These are phyloP conservation scores for Chaetomiaceae sp. DNA, from an alignment of 2,329 filamentous ascomycete genomes.

Conservation along the genomic window DNA sequence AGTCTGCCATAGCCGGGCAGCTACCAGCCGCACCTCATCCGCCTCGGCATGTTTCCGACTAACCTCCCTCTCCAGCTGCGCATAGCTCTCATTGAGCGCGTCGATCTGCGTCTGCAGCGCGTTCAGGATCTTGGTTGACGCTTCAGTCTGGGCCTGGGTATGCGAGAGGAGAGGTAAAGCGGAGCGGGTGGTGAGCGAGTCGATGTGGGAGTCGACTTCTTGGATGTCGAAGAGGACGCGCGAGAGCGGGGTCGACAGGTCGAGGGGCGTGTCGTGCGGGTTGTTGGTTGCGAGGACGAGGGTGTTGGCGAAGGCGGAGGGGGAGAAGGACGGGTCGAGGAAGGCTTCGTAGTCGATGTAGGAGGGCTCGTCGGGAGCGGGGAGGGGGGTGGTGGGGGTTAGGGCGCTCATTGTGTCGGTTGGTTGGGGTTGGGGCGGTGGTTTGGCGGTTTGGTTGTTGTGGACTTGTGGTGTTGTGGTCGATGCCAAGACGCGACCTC, in stretches of 20 bases:
- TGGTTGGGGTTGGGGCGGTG: background rate
- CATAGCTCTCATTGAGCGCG: constrained; percentile 78
- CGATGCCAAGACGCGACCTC: background rate
- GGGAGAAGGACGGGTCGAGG: constrained; percentile 75
- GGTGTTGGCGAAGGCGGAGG: constrained; percentile 78
- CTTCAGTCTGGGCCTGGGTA: constrained; percentile 68
- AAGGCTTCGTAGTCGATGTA: constrained; percentile 98
- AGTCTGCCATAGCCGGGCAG: constrained; percentile 75
- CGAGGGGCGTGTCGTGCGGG: constrained; percentile 79
- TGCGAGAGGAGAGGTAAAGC: constrained; percentile 77
- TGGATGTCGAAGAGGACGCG: constrained; percentile 94
- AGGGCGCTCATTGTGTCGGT: background rate
- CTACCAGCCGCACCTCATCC: constrained; percentile 73
- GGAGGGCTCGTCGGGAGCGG: constrained; percentile 56
- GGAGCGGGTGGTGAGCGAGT: constrained; percentile 78
- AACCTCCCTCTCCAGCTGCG: constrained; percentile 80
- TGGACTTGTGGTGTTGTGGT: background rate
- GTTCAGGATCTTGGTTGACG: constrained; percentile 66
- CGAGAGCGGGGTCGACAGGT: constrained; percentile 90
- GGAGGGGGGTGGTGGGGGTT: background rate
- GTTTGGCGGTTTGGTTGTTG: background rate
- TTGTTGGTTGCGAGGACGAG: constrained; percentile 91
- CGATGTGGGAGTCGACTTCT: constrained; percentile 94
- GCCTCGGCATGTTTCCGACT: constrained; percentile 80
- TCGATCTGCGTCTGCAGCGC: constrained; percentile 77